Base-by-base conservation (phyloP, 495 filamentous ascomycete genomes). In the Penicillium longicatenatum region DNA sequence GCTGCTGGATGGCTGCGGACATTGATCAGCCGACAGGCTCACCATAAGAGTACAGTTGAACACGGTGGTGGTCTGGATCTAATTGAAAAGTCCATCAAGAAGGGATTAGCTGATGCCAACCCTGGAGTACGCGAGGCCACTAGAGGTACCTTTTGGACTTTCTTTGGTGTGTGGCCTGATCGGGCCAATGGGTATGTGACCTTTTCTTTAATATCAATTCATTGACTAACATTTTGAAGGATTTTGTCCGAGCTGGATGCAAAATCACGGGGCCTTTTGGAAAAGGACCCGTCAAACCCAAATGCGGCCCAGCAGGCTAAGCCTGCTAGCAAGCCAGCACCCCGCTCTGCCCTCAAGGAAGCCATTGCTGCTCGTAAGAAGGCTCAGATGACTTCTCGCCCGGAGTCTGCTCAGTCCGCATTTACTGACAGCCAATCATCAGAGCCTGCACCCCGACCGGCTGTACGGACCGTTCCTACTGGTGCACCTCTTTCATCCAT, bases 31-130 rank as follows among this genome's bases (percentile, higher is more conserved):
- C 89, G 90, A 57, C 90, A 97, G 67, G 73, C 84, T 4, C 83
- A 88, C 61, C 87, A 96, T 64, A 96, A 91, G 70, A 82, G 74
- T 50, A 84, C 90, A 10, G 78, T 97, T 48, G 93, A 97, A 64
- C 91, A 94, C 67, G 80, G 84, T 26, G 92, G 91, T 20, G 88
- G 90, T 4, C 63, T 96, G 14, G 91, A 95, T 37, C 56, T 90
- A 31, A 82, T 96, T 11, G 92, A 96, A 39, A 95, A 96, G 68
- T 90, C 86, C 59, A 82, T 98, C 64, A 92, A 88, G 70, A 94
- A 90, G 63, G 87, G 93, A 14, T 79, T 98, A 1, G 80, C 78
- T 6, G 94, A 98, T 72, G 81, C 93, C 7, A 96, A 97, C 65
- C 91, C 92, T 3, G 86, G 82, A 33, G 93, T 97, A 31, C 82